Percentiles rank a stretch among this genome's conserved stretches.
These are phyloP conservation scores for Rhizoclosmatium globosum DNA, from an alignment of 192 early-diverging fungal genomes.

Conservation along the genomic window DNA sequence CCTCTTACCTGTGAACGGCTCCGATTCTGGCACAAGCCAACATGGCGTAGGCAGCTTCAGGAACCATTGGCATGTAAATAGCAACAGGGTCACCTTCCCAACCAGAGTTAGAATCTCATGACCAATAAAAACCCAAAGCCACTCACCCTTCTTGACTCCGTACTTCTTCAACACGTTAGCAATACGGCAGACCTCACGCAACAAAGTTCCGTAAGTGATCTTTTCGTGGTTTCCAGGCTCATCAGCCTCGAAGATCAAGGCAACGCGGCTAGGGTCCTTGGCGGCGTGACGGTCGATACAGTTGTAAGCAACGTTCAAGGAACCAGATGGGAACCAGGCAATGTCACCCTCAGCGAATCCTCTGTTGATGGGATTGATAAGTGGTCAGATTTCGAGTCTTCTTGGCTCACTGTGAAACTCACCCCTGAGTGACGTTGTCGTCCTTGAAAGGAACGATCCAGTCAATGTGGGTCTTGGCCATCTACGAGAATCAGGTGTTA, in stretches of 20 bases:
- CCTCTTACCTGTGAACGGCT: conserved; percentile 73
- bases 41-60: conserved; percentile 92
- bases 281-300: conserved; percentile 94
- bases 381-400: neutral
- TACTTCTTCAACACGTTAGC: conserved; percentile 86
- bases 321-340: conserved; percentile 92
- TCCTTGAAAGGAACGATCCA: conserved; percentile 82
- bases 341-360: conserved; percentile 85
- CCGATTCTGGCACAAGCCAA: conserved; percentile 95
- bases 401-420: neutral
- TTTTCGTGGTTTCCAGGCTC: conserved; percentile 79
- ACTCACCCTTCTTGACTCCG: conserved; percentile 75
- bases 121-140: neutral
- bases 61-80: conserved; percentile 97
- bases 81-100: conserved; percentile 84
- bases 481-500: conserved; percentile 41
- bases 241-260: conserved; percentile 53
- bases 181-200: conserved; percentile 82
- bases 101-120: neutral
- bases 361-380: conserved; percentile 41
- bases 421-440: conserved; percentile 67
- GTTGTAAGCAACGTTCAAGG: conserved; percentile 94
- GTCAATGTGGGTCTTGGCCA: conserved; percentile 78
- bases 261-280: conserved; percentile 74
- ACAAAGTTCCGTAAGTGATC: conserved; percentile 86